A percentile compares a stretch with the other conserved stretches of the same genome.
Conservation (phyloP, 2,329 filamentous ascomycete species). For the Pseudopyricularia javanii region DNA sequence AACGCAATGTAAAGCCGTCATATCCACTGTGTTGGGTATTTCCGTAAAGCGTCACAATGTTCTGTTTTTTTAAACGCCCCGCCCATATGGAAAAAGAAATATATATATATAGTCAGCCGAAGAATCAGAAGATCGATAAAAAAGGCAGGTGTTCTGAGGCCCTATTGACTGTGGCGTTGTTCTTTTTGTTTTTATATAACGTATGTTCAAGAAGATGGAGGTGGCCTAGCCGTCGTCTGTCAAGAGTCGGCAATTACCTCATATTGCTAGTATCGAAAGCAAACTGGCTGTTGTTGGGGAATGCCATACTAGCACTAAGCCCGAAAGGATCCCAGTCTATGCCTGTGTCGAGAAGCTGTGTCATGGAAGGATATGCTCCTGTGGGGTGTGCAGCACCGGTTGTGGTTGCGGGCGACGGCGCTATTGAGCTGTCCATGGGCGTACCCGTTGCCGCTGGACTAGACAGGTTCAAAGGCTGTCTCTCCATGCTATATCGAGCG, state of each 20-base stretch:
- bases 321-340: conserved; percentile 91
- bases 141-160: background rate
- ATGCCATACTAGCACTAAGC: conserved; percentile 88
- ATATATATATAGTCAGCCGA: background rate
- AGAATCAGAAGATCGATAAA: background rate
- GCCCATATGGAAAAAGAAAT: background rate
- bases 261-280: conserved; percentile 54
- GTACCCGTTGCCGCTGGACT: conserved; percentile 22
- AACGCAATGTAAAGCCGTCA: background rate
- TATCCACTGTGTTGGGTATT: conserved; percentile 4
- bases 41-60: conserved; percentile 2
- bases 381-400: conserved; percentile 1
- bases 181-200: background rate
- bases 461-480: conserved; percentile 28
- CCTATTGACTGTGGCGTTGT: background rate
- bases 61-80: background rate
- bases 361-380: conserved; percentile 47
- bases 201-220: background rate
- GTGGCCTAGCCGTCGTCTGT: background rate
- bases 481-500: conserved; percentile 34
- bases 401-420: conserved; percentile 5
- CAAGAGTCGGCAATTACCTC: conserved; percentile 15
- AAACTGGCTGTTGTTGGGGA: conserved; percentile 60
- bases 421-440: conserved; percentile 15
- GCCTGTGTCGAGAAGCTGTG: conserved; percentile 60